Conservation (phyloP, 2,329 filamentous ascomycete species). For the Sporothrix inflata region DNA sequence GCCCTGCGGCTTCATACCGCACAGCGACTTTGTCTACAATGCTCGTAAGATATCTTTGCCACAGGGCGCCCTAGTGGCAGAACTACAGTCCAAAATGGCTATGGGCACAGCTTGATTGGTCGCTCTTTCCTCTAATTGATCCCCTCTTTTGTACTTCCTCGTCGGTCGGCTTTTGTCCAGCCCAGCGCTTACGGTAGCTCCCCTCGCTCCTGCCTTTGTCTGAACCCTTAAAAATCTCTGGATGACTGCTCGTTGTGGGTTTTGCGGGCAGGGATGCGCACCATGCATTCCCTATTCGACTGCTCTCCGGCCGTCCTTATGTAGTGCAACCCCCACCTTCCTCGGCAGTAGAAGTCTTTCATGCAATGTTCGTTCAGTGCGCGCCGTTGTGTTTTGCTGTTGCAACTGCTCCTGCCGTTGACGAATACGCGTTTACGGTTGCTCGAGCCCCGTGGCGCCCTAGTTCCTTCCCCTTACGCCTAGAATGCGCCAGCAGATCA, state of each 20-base stretch:
- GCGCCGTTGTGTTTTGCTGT: background rate
- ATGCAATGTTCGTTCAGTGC: background rate
- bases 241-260: conserved; percentile 1
- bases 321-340: conserved; percentile 20
- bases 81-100: conserved; percentile 4
- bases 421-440: background rate
- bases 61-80: background rate
- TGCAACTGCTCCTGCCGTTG: background rate
- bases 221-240: conserved; percentile 1
- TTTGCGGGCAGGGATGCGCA: conserved; percentile 8
- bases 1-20: background rate
- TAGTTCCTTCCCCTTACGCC: background rate
- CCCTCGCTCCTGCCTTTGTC: background rate
- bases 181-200: conserved; percentile 16
- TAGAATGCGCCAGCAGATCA: background rate
- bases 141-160: background rate
- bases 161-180: background rate
- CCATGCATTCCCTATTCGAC: conserved; percentile 12
- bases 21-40: background rate
- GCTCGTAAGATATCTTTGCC: conserved; percentile 7
- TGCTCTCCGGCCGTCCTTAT: background rate
- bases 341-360: background rate
- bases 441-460: background rate
- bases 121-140: background rate
- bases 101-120: conserved; percentile 16